These are phyloP conservation scores for Rhodosporidiobolus sp. DNA, from an alignment of 768 basidiomycete species.

Conservation along the genomic window DNA sequence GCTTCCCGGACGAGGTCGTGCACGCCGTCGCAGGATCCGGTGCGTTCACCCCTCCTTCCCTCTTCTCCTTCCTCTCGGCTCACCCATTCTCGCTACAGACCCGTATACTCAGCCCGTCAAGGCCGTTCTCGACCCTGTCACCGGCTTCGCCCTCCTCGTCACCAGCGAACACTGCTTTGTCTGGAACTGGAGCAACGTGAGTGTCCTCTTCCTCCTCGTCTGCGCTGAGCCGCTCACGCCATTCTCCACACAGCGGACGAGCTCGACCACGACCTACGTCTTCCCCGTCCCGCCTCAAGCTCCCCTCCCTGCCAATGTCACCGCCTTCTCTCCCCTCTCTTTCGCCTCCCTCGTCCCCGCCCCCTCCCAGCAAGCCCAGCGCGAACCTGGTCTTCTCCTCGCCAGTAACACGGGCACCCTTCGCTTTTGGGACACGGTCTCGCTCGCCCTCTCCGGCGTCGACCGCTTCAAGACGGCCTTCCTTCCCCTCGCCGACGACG, in stretches of 20 bases:
- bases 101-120: conserved; percentile 30
- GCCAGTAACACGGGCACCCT: conserved; percentile 67
- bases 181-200: conserved; percentile 48
- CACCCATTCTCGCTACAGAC: background rate
- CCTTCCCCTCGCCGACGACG: conserved; percentile 41
- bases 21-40: conserved; percentile 27
- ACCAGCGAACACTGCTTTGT: conserved; percentile 44
- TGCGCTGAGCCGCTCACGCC: background rate
- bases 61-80: too few species aligned
- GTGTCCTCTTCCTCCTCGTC: background rate
- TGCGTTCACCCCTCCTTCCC: background rate
- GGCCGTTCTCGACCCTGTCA: conserved; percentile 39
- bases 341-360: conserved; percentile 44
- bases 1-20: conserved; percentile 32
- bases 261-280: conserved; percentile 46
- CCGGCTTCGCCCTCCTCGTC: conserved; percentile 47
- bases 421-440: conserved; percentile 82
- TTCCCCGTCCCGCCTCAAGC: conserved; percentile 45
- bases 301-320: conserved; percentile 22
- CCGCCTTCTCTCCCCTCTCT: conserved; percentile 44
- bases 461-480: conserved; percentile 45
- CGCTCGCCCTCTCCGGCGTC: conserved; percentile 47
- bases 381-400: conserved; percentile 84
- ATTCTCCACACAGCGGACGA: conserved; percentile 39
- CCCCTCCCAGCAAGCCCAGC: conserved; percentile 49